Evolutionary conservation across 1,139 yeast species (phyloP).

Genomic region (Chernovozyma sophiae-reginae): DNA sequence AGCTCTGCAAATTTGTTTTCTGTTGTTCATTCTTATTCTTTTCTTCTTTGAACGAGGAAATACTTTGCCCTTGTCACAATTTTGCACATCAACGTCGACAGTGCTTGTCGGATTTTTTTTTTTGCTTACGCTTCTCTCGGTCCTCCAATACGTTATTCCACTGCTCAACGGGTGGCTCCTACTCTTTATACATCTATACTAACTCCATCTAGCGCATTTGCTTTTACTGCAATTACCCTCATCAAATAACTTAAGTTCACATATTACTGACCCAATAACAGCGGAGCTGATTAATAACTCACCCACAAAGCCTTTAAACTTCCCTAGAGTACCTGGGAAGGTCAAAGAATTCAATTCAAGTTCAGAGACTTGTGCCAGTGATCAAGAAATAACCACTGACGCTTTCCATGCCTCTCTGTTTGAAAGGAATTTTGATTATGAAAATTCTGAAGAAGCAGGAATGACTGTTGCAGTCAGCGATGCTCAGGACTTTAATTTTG

Average conservation of each 20-base stretch:
- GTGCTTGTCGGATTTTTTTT: neutral
- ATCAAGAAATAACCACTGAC: constrained; percentile 13
- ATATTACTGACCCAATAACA: neutral
- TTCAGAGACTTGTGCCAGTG: constrained; percentile 43
- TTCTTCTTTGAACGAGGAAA: no score
- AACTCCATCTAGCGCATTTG: neutral
- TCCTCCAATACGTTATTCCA: no score
- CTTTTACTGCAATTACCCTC: no score
- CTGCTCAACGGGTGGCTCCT: no score
- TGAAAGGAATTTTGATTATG: constrained; percentile 27
- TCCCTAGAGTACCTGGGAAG: constrained; percentile 12
- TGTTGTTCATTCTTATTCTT: no score
- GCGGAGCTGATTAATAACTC: constrained; percentile 18
- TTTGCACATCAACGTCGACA: no score
- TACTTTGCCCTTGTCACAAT: no score
- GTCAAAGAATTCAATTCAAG: constrained; percentile 33
- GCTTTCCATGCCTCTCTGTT: constrained; percentile 14
- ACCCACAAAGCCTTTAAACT: constrained; percentile 35
- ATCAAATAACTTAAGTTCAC: neutral
- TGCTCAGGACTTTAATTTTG: constrained; percentile 17
- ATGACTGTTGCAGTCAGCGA: constrained; percentile 15
- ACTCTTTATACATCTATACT: neutral
- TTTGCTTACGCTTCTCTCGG: neutral
- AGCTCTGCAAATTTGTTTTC: no score
- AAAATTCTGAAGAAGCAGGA: constrained; percentile 15